These are phyloP conservation scores for Chalaropsis ovoidea DNA, from an alignment of 2,329 filamentous ascomycete species.

Conservation along the genomic window DNA sequence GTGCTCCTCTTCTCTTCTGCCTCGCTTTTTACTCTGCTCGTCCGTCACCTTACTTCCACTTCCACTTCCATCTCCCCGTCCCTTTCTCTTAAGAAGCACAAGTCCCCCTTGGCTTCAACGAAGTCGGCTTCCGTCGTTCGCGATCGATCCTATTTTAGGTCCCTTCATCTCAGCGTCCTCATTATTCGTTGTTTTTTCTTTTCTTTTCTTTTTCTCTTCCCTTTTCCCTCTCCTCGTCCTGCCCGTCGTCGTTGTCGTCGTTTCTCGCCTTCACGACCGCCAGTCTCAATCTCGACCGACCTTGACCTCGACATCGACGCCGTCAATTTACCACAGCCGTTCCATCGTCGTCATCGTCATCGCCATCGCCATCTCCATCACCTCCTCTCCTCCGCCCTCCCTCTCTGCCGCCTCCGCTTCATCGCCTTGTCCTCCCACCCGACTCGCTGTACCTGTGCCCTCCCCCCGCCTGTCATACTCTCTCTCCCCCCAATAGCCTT, in stretches of 20 bases:
- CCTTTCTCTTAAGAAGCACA: conserved; percentile 23
- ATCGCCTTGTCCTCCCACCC: not conserved
- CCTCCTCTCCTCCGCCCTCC: not conserved
- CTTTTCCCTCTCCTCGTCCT: not conserved
- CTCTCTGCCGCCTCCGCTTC: not conserved
- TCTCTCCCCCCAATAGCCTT: not conserved
- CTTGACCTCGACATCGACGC: not conserved
- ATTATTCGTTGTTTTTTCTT: not conserved
- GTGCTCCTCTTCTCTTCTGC: not conserved
- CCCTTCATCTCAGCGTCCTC: conserved; percentile 19
- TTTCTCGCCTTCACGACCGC: not conserved
- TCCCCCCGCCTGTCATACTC: not conserved
- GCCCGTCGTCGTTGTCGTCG: not conserved
- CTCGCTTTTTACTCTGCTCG: not conserved
- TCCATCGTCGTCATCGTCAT: not conserved
- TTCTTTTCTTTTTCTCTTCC: not conserved
- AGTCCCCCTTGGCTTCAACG: conserved; percentile 20
- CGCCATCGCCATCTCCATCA: not conserved
- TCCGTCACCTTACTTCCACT: no score
- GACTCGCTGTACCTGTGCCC: not conserved
- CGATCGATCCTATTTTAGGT: conserved; percentile 24
- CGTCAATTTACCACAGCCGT: not conserved
- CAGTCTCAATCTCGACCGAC: not conserved
- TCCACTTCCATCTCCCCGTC: not conserved
- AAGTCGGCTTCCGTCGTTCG: conserved; percentile 19